A percentile compares a stretch with the other conserved stretches of the same genome.
These are phyloP conservation scores for Pichia ethanolica DNA, from an alignment of 805 yeast species.

Conservation along the genomic window DNA sequence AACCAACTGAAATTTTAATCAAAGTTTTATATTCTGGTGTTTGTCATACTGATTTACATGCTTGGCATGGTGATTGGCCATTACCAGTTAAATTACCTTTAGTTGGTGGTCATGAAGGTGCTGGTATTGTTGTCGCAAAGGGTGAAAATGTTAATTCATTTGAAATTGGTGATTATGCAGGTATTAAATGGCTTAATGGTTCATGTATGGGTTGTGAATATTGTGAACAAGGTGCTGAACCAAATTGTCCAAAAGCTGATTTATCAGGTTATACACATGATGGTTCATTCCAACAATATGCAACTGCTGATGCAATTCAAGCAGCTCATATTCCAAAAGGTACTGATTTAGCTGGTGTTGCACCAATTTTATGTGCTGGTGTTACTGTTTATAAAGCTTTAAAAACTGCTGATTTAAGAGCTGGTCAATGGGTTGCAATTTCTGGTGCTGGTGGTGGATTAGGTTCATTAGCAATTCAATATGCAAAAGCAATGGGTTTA, in stretches of 20 bases:
- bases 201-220: conserved; percentile 67
- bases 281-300: conserved; percentile 88
- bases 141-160: conserved; percentile 60
- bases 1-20: conserved; percentile 63
- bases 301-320: conserved; percentile 80
- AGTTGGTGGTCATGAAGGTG: conserved; percentile 84
- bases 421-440: conserved; percentile 71
- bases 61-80: conserved; percentile 90
- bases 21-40: conserved; percentile 79
- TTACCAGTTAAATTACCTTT: conserved; percentile 59
- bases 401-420: conserved; percentile 64
- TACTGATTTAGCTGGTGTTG: conserved; percentile 63
- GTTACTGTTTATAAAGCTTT: conserved; percentile 86
- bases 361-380: conserved; percentile 87
- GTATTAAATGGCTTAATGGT: conserved; percentile 73
- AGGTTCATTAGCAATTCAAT: conserved; percentile 70
- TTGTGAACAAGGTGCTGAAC: conserved; percentile 58
- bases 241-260: conserved; percentile 62
- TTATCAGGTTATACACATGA: conserved; percentile 84
- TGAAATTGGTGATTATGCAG: conserved; percentile 70
- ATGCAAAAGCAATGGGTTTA: conserved; percentile 69
- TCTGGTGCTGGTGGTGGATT: conserved; percentile 83
- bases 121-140: conserved; percentile 69
- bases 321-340: conserved; percentile 73
- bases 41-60: conserved; percentile 87